These are phyloP conservation scores for Eragrostis curvula DNA, from an alignment of 176 grass and related monocot genomes.

Conservation along the genomic window DNA sequence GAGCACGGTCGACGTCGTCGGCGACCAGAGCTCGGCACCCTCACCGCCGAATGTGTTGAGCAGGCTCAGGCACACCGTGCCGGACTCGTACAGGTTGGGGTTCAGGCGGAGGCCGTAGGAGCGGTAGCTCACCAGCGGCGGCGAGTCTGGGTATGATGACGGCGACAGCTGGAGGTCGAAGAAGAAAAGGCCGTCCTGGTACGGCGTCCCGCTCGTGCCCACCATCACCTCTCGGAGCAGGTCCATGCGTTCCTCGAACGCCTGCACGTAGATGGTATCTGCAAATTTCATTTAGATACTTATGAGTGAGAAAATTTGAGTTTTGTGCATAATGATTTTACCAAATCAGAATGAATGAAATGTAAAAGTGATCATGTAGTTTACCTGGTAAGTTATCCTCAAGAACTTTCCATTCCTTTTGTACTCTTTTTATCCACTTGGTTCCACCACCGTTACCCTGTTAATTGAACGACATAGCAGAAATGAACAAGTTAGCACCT, in stretches of 20 bases:
- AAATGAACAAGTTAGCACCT: background rate
- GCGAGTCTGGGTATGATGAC: background rate
- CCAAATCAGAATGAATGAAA: no score
- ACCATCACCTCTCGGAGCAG: constrained; percentile 2
- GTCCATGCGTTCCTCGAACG: constrained; percentile 36
- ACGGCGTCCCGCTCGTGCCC: constrained; percentile 23
- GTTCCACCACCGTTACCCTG: background rate
- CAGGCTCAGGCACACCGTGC: constrained; percentile 40
- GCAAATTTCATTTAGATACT: background rate
- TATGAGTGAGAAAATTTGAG: background rate
- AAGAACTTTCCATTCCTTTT: constrained; percentile 27
- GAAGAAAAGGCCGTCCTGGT: constrained; percentile 37
- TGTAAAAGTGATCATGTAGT: no score
- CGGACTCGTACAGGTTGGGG: constrained; percentile 39
- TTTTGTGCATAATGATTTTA: background rate
- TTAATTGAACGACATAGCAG: no score
- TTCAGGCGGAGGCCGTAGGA: constrained; percentile 30
- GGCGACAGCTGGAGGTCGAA: constrained; percentile 20
- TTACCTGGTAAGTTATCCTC: background rate
- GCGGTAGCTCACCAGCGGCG: constrained; percentile 28
- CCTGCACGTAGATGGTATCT: constrained; percentile 9
- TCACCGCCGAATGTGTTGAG: constrained; percentile 15
- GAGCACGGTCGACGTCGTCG: background rate
- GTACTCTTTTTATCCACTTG: constrained; percentile 18
- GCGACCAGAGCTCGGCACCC: background rate